Evolutionary conservation across 2,329 filamentous ascomycete species (phyloP).

Genomic region (Lecanoromycetidae sp.): DNA sequence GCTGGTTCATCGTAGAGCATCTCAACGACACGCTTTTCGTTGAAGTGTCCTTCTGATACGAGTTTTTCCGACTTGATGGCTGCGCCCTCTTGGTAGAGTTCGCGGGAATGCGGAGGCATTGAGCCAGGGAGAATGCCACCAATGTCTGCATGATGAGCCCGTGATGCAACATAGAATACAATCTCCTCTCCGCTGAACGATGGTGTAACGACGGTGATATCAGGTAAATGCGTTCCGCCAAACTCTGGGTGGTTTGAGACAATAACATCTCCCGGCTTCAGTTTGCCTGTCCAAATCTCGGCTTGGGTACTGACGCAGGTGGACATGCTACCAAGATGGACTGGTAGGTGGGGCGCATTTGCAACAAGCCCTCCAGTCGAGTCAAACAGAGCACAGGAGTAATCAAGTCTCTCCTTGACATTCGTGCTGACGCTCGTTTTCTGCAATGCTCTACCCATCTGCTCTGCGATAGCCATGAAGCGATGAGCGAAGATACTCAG

Average conservation of each 20-base stretch:
- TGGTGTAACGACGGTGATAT: constrained; percentile 70
- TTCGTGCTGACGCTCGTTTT: constrained; percentile 72
- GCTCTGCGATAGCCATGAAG: constrained; percentile 77
- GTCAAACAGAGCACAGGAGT: constrained; percentile 72
- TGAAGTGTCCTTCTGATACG: constrained; percentile 63
- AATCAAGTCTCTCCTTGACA: constrained; percentile 71
- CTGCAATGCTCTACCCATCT: constrained; percentile 68
- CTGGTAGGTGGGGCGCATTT: constrained; percentile 62
- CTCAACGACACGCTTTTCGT: constrained; percentile 63
- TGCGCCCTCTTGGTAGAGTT: constrained; percentile 45
- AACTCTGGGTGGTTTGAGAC: constrained; percentile 78
- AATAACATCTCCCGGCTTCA: constrained; percentile 68
- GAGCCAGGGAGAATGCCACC: constrained; percentile 71
- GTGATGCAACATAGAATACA: constrained; percentile 68
- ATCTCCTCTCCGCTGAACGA: constrained; percentile 66
- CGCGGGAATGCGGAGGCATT: constrained; percentile 48
- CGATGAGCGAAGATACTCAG: constrained; percentile 68
- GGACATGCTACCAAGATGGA: constrained; percentile 75
- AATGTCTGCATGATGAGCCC: constrained; percentile 74
- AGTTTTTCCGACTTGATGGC: constrained; percentile 51
- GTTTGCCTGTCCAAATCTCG: constrained; percentile 64
- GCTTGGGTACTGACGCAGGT: constrained; percentile 69
- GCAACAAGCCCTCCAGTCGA: constrained; percentile 59
- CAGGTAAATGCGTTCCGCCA: constrained; percentile 70
- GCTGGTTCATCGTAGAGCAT: constrained; percentile 62